Evolutionary conservation across 352 stramenopile species (phyloP).

Genomic region (Pythium graminicola): DNA sequence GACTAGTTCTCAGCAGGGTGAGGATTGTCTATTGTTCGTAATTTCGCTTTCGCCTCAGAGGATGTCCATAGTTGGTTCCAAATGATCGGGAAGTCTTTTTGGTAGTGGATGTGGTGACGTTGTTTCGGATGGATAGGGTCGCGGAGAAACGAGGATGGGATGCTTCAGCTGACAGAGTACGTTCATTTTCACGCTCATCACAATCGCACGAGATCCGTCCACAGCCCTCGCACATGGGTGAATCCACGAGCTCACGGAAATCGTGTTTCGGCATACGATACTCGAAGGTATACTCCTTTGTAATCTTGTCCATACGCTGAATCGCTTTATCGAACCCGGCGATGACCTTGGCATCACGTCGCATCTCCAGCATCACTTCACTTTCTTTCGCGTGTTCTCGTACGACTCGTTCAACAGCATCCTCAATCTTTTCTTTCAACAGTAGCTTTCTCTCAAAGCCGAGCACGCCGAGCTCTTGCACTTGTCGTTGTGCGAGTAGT

Average conservation of each 20-base stretch:
- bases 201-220: conserved; percentile 55
- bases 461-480: conserved; percentile 46
- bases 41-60: conserved; percentile 22
- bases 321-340: conserved; percentile 46
- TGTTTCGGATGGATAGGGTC: background rate
- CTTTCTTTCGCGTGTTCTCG: conserved; percentile 35
- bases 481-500: conserved; percentile 33
- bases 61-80: conserved; percentile 22
- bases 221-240: conserved; percentile 40
- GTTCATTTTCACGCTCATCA: conserved; percentile 11
- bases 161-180: background rate
- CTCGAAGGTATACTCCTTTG: conserved; percentile 47
- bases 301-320: conserved; percentile 41
- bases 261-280: conserved; percentile 58
- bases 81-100: conserved; percentile 5
- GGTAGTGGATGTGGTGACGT: background rate
- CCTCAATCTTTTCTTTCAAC: conserved; percentile 43
- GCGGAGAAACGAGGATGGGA: background rate
- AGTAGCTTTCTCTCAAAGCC: conserved; percentile 50
- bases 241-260: conserved; percentile 31
- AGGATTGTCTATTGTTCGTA: conserved; percentile 13
- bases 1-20: conserved; percentile 27
- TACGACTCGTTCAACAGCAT: conserved; percentile 23
- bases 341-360: conserved; percentile 36
- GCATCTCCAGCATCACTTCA: conserved; percentile 35